These are phyloP conservation scores for Spinacia oleracea DNA, from an alignment of 179 eudicot species.

Conservation along the genomic window DNA sequence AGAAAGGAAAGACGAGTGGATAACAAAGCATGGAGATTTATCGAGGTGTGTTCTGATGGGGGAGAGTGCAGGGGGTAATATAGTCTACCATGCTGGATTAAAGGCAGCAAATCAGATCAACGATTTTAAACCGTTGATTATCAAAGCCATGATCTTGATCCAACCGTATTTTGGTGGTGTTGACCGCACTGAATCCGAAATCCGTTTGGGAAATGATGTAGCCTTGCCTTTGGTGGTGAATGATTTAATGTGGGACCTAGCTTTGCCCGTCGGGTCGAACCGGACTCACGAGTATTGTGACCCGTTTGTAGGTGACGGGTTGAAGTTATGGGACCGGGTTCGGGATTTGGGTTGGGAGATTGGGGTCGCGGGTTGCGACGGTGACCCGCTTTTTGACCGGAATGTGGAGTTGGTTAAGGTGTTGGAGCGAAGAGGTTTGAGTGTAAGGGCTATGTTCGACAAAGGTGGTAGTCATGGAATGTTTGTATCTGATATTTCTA, in stretches of 20 bases:
- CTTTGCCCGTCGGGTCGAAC: slow-evolving; percentile 46
- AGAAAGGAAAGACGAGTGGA: slow-evolving; percentile 37
- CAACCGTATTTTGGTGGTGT: slow-evolving; percentile 54
- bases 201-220: slow-evolving; percentile 33
- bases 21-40: slow-evolving; percentile 38
- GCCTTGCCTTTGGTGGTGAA: slow-evolving; percentile 29
- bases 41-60: slow-evolving; percentile 47
- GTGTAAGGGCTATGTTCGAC: slow-evolving; percentile 19
- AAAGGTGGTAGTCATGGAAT: slow-evolving; percentile 44
- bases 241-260: slow-evolving; percentile 50
- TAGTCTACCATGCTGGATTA: slow-evolving; percentile 47
- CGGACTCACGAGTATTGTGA: slow-evolving; percentile 53
- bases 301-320: slow-evolving; percentile 29
- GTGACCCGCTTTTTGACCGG: slow-evolving; percentile 47
- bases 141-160: slow-evolving; percentile 43
- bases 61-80: slow-evolving; percentile 49
- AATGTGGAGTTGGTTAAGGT: slow-evolving; percentile 32
- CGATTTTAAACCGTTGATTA: slow-evolving; percentile 33
- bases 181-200: slow-evolving; percentile 44
- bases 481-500: slow-evolving; percentile 18
- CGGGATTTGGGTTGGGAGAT: slow-evolving; percentile 41
- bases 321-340: slow-evolving; percentile 27
- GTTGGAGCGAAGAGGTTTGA: slow-evolving; percentile 39
- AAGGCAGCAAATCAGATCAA: slow-evolving; percentile 21
- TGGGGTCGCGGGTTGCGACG: slow-evolving; percentile 36